phyloP scores from a whole-genome alignment of 345 rosid species.

The Aethionema arabicum region DNA sequence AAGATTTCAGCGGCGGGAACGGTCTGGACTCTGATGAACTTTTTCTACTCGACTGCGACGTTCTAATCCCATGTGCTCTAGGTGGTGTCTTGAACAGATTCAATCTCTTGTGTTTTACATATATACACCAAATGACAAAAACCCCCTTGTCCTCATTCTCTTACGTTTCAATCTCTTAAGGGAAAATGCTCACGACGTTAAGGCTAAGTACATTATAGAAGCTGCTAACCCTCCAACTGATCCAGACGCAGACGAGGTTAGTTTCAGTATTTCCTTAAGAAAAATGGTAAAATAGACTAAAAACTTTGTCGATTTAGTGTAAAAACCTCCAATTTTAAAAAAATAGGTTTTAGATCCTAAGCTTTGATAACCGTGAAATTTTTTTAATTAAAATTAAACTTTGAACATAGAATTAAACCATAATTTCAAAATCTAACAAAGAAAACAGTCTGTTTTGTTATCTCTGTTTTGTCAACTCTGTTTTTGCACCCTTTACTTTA shows the following conservation, averaged over 20 bases:
- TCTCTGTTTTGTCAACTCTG: no score
- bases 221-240: slow-evolving; percentile 99
- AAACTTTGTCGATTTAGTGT: no score
- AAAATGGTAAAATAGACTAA: no score
- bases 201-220: slow-evolving; percentile 91
- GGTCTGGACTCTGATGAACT: slow-evolving; percentile 63
- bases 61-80: slow-evolving; percentile 92
- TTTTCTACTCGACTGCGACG: slow-evolving; percentile 87
- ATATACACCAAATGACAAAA: neutral
- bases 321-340: no score
- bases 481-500: neutral
- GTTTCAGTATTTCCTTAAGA: neutral
- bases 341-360: no score
- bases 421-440: no score
- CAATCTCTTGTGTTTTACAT: neutral
- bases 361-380: no score
- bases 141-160: slow-evolving; percentile 1
- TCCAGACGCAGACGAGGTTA: slow-evolving; percentile 97
- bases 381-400: no score
- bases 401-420: no score
- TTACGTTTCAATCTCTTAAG: slow-evolving; percentile 29
- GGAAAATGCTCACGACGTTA: slow-evolving; percentile 89
- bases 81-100: slow-evolving; percentile 96
- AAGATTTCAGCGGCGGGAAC: slow-evolving; percentile 70
- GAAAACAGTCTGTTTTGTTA: no score